Evolutionary conservation across 1,139 yeast genomes (phyloP).

Genomic region (Hansenula sp.): DNA sequence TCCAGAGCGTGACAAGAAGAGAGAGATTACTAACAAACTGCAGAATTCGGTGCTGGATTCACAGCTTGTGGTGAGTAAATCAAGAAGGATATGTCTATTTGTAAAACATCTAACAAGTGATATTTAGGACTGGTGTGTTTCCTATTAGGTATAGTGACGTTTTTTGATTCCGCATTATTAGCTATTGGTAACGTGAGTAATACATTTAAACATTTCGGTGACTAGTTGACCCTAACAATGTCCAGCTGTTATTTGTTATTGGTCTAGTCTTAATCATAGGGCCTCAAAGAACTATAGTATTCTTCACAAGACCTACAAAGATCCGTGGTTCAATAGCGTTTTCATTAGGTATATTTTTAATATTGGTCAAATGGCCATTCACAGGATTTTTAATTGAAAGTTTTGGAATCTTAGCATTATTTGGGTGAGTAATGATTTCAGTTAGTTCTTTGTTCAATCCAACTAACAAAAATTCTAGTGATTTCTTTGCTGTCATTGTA

Average conservation of each 20-base stretch:
- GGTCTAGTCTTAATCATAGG: slow-evolving; percentile 89
- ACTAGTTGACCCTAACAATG: neutral
- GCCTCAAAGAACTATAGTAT: slow-evolving; percentile 73
- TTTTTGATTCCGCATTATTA: slow-evolving; percentile 84
- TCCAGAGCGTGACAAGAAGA: no score
- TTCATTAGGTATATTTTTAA: slow-evolving; percentile 66
- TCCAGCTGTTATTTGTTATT: slow-evolving; percentile 52
- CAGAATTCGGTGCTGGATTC: slow-evolving; percentile 91
- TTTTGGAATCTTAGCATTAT: slow-evolving; percentile 81
- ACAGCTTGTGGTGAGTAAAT: slow-evolving; percentile 66
- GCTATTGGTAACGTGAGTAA: slow-evolving; percentile 71
- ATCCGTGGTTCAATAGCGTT: slow-evolving; percentile 84
- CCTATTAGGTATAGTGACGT: slow-evolving; percentile 74
- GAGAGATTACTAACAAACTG: slow-evolving; percentile 6
- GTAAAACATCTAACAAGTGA: slow-evolving; percentile 3
- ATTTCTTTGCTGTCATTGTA: slow-evolving; percentile 86
- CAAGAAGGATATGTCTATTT: neutral
- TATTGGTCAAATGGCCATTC: slow-evolving; percentile 73
- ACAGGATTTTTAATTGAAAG: slow-evolving; percentile 82
- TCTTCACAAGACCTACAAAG: slow-evolving; percentile 84
- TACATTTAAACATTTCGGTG: neutral
- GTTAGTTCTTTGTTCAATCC: slow-evolving; percentile 5
- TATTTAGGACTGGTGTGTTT: slow-evolving; percentile 51
- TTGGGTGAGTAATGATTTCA: slow-evolving; percentile 38
- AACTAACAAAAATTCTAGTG: slow-evolving; percentile 32